Conservation (phyloP, 139 green algal genomes). For the Chlorella sp. region DNA sequence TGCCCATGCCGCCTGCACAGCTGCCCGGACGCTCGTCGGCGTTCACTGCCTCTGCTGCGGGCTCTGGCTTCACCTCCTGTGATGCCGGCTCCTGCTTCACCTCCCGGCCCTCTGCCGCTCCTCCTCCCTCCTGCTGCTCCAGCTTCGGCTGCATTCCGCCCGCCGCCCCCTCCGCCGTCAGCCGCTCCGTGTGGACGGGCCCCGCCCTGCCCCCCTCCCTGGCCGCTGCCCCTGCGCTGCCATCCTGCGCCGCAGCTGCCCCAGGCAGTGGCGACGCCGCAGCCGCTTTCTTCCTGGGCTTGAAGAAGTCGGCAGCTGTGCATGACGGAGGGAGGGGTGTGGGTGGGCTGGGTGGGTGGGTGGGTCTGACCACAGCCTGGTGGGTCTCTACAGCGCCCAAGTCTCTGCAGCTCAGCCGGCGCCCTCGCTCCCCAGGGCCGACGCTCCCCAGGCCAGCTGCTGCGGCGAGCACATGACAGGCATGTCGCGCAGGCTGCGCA, state of each 20-base stretch:
- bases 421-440: not conserved
- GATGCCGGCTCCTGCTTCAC: not conserved
- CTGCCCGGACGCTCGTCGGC: not conserved
- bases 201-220: not conserved
- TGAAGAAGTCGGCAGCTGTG: conserved; percentile 10
- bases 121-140: too few species aligned
- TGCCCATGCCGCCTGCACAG: not conserved
- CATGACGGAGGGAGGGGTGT: conserved; percentile 29
- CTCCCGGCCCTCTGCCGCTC: not conserved
- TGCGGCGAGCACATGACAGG: not conserved
- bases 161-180: not conserved
- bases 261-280: not conserved
- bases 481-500: too few species aligned
- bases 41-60: not conserved
- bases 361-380: not conserved
- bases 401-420: not conserved
- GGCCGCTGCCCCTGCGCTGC: not conserved
- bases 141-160: too few species aligned
- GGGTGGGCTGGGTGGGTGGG: not conserved
- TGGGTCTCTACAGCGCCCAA: not conserved
- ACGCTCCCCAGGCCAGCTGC: not conserved
- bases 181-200: too few species aligned
- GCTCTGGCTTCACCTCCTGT: not conserved
- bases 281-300: not conserved
- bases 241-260: not conserved